Evolutionary conservation across 345 rosid species (phyloP).

Genomic region (thale cress (Arabidopsis thaliana)): DNA sequence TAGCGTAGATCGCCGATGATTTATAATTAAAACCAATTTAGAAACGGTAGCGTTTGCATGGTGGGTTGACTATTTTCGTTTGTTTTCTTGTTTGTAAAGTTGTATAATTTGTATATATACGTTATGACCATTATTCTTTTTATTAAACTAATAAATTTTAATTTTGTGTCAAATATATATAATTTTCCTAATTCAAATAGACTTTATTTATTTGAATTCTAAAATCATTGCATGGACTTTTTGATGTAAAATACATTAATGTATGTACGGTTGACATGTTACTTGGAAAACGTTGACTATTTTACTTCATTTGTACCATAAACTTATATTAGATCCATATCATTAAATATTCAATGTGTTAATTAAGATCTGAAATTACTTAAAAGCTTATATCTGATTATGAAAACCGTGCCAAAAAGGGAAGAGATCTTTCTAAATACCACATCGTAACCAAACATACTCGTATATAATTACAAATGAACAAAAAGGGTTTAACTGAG

Average conservation of each 20-base stretch:
- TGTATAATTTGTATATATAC: conserved; percentile 10
- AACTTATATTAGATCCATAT: too few species aligned
- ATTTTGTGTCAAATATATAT: not conserved
- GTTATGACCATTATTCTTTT: not conserved
- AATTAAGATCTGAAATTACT: too few species aligned
- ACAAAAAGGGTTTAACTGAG: too few species aligned
- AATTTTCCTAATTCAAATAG: not conserved
- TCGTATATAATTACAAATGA: too few species aligned
- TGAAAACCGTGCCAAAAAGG: too few species aligned
- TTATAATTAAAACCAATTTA: not conserved
- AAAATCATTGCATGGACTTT: not conserved
- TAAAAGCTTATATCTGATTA: too few species aligned
- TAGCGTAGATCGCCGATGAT: conserved; percentile 23
- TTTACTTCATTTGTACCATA: too few species aligned
- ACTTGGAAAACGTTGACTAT: not conserved
- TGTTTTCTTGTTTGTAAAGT: not conserved
- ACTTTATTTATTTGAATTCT: not conserved
- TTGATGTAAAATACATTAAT: not conserved
- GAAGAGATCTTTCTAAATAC: too few species aligned
- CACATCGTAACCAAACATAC: too few species aligned
- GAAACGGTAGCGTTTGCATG: conserved; percentile 1
- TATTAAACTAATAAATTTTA: not conserved
- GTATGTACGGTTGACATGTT: not conserved
- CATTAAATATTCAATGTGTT: too few species aligned
- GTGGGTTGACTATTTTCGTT: conserved; percentile 30